Conservation (phyloP, 768 basidiomycete species). For the Pleurotus platypus region DNA sequence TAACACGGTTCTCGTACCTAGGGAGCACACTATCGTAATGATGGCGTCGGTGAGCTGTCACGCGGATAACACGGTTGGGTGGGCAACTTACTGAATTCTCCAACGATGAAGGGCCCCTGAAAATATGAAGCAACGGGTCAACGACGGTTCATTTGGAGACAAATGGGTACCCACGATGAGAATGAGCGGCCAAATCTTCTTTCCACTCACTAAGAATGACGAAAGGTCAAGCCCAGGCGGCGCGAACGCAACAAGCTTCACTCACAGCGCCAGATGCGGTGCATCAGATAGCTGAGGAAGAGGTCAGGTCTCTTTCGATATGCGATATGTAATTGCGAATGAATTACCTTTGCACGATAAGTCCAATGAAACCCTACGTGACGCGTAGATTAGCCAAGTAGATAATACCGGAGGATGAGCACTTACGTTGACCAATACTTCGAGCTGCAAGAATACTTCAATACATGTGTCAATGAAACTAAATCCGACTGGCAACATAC, state of each 20-base stretch:
- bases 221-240: neutral
- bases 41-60: neutral
- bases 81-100: slow-evolving; percentile 34
- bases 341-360: slow-evolving; percentile 42
- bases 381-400: neutral
- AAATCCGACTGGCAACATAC: neutral
- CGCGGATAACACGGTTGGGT: neutral
- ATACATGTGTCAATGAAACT: neutral
- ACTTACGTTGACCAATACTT: slow-evolving; percentile 54
- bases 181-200: slow-evolving; percentile 28
- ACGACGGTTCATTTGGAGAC: neutral
- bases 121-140: neutral
- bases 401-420: neutral
- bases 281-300: slow-evolving; percentile 35
- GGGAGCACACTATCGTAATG: slow-evolving; percentile 14
- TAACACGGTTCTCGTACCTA: slow-evolving; percentile 13
- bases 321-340: no score
- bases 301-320: neutral
- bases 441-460: slow-evolving; percentile 33
- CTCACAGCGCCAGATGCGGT: slow-evolving; percentile 43
- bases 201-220: slow-evolving; percentile 36
- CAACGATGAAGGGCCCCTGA: slow-evolving; percentile 29
- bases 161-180: slow-evolving; percentile 25
- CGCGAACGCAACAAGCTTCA: neutral
- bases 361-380: slow-evolving; percentile 45